Evolutionary conservation across 1,284 basidiomycete species (phyloP).

Genomic region (Trichosporon ovoides): DNA sequence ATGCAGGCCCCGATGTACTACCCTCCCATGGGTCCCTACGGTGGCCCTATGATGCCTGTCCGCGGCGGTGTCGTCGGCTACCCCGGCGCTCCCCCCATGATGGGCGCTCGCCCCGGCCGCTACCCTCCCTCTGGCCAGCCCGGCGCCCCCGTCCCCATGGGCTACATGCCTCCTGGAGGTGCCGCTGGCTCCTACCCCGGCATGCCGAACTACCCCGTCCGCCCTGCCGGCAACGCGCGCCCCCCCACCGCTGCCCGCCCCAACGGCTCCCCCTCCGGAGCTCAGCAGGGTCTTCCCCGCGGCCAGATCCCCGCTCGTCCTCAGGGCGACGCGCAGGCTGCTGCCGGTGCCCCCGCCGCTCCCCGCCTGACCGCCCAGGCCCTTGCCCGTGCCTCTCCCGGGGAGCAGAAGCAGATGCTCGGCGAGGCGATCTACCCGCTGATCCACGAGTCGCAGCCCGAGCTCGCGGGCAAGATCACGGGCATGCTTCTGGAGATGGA

Average conservation of each 20-base stretch:
- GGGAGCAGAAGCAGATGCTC: slow-evolving; percentile 95
- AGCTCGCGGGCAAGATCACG: slow-evolving; percentile 93
- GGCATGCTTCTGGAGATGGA: slow-evolving; percentile 98
- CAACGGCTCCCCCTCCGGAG: slow-evolving; percentile 47
- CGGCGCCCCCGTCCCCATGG: slow-evolving; percentile 38
- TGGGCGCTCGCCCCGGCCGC: slow-evolving; percentile 64
- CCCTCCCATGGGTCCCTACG: slow-evolving; percentile 66
- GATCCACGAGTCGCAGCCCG: slow-evolving; percentile 70
- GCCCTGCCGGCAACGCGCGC: slow-evolving; percentile 34
- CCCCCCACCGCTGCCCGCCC: slow-evolving; percentile 50
- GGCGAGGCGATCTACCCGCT: slow-evolving; percentile 89
- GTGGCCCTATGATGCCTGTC: slow-evolving; percentile 54
- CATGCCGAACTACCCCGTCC: slow-evolving; percentile 41
- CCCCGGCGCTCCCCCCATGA: slow-evolving; percentile 69
- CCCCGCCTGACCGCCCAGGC: slow-evolving; percentile 51
- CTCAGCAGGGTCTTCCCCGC: slow-evolving; percentile 47
- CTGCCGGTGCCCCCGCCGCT: slow-evolving; percentile 30
- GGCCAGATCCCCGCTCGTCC: slow-evolving; percentile 44
- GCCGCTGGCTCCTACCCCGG: slow-evolving; percentile 57
- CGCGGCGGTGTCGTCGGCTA: slow-evolving; percentile 39
- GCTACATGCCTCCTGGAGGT: slow-evolving; percentile 52
- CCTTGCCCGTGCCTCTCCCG: slow-evolving; percentile 67
- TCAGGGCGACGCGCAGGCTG: slow-evolving; percentile 51
- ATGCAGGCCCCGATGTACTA: slow-evolving; percentile 79
- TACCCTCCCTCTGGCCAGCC: slow-evolving; percentile 65